Evolutionary conservation across 371 early-diverging fungal genomes (phyloP).

Genomic region (Rhizomucor pusillus): DNA sequence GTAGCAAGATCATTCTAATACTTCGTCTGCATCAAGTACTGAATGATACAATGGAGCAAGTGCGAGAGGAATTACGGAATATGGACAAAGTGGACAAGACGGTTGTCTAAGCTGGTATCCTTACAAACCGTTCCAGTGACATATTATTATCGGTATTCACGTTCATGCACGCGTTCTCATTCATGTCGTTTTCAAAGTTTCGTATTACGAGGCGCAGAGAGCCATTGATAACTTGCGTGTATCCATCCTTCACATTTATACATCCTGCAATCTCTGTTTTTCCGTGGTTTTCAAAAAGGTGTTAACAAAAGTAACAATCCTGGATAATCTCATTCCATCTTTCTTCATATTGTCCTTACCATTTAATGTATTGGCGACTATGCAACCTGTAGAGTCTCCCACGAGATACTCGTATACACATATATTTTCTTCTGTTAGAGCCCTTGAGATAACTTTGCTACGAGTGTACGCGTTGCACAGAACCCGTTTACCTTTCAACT

Average conservation of each 20-base stretch:
- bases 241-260: constrained; percentile 14
- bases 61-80: constrained; percentile 23
- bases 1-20: constrained; percentile 37
- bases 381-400: constrained; percentile 26
- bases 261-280: constrained; percentile 5
- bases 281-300: neutral
- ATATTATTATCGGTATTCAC: constrained; percentile 16
- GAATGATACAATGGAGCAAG: constrained; percentile 27
- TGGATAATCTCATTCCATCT: neutral
- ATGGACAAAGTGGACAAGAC: constrained; percentile 38
- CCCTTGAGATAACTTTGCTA: neutral
- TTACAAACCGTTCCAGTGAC: constrained; percentile 11
- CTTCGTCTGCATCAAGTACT: constrained; percentile 40
- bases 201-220: constrained; percentile 18
- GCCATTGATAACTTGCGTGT: constrained; percentile 23
- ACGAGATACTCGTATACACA: constrained; percentile 25
- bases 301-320: too few species aligned
- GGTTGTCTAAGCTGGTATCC: constrained; percentile 14
- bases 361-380: constrained; percentile 18
- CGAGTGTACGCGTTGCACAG: neutral
- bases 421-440: constrained; percentile 8
- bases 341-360: constrained; percentile 8
- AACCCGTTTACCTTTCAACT: constrained; percentile 9
- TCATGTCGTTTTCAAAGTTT: neutral
- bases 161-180: neutral